Percentiles rank a stretch among this genome's conserved stretches.
phyloP scores from a whole-genome alignment of 108 stramenopile species.

The Pseudonitzschia delicatissima region DNA sequence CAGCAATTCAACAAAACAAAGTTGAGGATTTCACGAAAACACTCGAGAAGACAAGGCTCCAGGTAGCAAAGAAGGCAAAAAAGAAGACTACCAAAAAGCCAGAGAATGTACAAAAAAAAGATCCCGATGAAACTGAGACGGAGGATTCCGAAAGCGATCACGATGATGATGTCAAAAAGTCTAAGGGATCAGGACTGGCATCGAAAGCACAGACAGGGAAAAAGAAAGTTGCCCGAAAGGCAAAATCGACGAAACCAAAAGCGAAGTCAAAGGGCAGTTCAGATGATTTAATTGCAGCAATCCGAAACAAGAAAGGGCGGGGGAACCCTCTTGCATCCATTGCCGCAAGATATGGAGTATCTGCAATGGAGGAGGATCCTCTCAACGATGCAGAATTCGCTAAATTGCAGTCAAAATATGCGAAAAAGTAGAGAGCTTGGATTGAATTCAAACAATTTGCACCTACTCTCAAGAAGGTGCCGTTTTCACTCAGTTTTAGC shows the following conservation, averaged over 20 bases:
- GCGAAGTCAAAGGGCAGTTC: background rate
- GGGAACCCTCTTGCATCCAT: slow-evolving; percentile 51
- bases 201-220: background rate
- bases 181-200: slow-evolving; percentile 3
- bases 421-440: slow-evolving; percentile 45
- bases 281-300: slow-evolving; percentile 58
- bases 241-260: slow-evolving; percentile 33
- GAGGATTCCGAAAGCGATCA: slow-evolving; percentile 30
- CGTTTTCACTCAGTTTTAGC: too few species aligned
- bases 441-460: background rate
- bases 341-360: slow-evolving; percentile 63
- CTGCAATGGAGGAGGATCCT: slow-evolving; percentile 42
- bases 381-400: slow-evolving; percentile 73
- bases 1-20: slow-evolving; percentile 63
- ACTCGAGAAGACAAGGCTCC: slow-evolving; percentile 47
- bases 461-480: too few species aligned
- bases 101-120: slow-evolving; percentile 18
- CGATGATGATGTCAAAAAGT: slow-evolving; percentile 31
- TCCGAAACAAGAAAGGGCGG: slow-evolving; percentile 53
- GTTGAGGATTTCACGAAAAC: slow-evolving; percentile 41
- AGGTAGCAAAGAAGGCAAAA: slow-evolving; percentile 35
- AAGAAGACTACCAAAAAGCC: slow-evolving; percentile 14
- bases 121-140: slow-evolving; percentile 27
- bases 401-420: slow-evolving; percentile 54
- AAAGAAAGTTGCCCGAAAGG: slow-evolving; percentile 21